These are phyloP conservation scores for Taxillus chinensis DNA, from an alignment of 164 flowering plant genomes.

Conservation along the genomic window DNA sequence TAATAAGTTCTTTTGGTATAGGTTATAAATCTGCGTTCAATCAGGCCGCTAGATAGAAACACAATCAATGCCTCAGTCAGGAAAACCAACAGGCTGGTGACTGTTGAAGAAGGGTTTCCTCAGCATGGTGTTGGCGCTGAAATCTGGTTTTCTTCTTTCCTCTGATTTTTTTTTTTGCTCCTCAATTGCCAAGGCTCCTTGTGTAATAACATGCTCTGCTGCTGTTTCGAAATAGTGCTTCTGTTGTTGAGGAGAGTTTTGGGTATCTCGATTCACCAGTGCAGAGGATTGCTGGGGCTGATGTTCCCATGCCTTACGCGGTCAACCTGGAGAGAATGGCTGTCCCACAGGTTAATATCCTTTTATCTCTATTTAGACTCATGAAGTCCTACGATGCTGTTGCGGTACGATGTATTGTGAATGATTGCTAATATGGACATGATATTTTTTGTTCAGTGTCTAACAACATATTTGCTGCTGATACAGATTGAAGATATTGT, in stretches of 20 bases:
- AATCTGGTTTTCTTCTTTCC: slow-evolving; percentile 53
- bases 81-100: slow-evolving; percentile 86
- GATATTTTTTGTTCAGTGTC: no score
- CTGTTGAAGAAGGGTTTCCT: slow-evolving; percentile 95
- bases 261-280: slow-evolving; percentile 91
- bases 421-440: no score
- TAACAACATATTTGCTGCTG: not conserved
- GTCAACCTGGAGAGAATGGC: slow-evolving; percentile 88
- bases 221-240: slow-evolving; percentile 39
- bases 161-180: not conserved
- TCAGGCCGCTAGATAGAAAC: slow-evolving; percentile 85
- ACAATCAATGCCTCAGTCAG: slow-evolving; percentile 82
- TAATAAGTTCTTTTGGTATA: slow-evolving; percentile 17
- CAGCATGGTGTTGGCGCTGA: slow-evolving; percentile 99
- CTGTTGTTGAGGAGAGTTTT: slow-evolving; percentile 87
- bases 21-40: slow-evolving; percentile 89
- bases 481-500: slow-evolving; percentile 70
- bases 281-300: slow-evolving; percentile 82
- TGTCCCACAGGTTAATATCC: slow-evolving; percentile 63
- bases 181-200: not conserved
- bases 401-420: no score
- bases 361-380: not conserved
- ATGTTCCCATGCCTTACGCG: slow-evolving; percentile 96
- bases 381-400: no score
- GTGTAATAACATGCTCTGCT: not conserved